Percentiles rank a stretch among this genome's conserved stretches.
Evolutionary conservation across 768 basidiomycete species (phyloP).

Genomic region (Boletus rufocinnamomeus): DNA sequence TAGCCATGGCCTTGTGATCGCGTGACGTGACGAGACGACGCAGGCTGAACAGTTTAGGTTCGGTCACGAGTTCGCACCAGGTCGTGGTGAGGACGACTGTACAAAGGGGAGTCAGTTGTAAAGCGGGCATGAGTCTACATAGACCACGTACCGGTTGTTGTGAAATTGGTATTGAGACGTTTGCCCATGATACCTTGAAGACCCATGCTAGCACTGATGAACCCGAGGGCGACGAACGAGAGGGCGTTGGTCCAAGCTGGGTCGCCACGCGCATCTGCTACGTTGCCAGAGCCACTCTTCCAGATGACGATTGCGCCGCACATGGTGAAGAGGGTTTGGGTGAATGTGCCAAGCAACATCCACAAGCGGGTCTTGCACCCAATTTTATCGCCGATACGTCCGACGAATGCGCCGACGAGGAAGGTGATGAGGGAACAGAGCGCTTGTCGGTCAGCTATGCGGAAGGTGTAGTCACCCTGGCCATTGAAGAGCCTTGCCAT

Average conservation of each 20-base stretch:
- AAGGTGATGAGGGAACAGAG: constrained; percentile 79
- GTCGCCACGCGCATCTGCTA: constrained; percentile 54
- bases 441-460: constrained; percentile 81
- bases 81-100: constrained; percentile 82
- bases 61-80: constrained; percentile 87
- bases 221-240: constrained; percentile 71
- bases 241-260: constrained; percentile 71
- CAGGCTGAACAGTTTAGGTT: constrained; percentile 69
- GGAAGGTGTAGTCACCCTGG: constrained; percentile 60
- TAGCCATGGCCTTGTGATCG: constrained; percentile 72
- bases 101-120: not conserved
- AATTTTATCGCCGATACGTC: constrained; percentile 81
- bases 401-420: constrained; percentile 73
- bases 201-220: constrained; percentile 76
- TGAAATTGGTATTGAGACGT: constrained; percentile 75
- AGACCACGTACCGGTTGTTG: constrained; percentile 61
- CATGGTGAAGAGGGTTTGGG: constrained; percentile 80
- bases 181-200: constrained; percentile 88
- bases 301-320: constrained; percentile 68
- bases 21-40: constrained; percentile 55
- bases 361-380: constrained; percentile 73
- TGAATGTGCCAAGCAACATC: constrained; percentile 69
- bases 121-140: not conserved
- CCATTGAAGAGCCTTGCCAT: constrained; percentile 75
- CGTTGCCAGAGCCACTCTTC: constrained; percentile 60